These are phyloP conservation scores for Hypoxylon trugodes DNA, from an alignment of 495 filamentous ascomycete genomes.

Conservation along the genomic window DNA sequence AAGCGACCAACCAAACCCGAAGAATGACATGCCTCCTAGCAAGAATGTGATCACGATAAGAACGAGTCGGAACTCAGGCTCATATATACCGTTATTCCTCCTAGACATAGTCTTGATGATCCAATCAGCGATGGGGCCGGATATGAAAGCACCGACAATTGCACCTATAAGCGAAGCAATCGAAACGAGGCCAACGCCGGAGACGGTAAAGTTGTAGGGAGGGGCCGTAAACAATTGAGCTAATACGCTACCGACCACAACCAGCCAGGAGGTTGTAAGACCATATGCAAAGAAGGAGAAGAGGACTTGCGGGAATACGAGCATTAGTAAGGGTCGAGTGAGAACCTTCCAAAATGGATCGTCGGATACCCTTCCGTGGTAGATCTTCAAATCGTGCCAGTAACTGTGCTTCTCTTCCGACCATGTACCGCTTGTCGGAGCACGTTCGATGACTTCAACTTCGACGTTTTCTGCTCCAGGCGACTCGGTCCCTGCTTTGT, in stretches of 20 bases:
- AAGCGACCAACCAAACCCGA: slow-evolving; percentile 53
- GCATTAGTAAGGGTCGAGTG: slow-evolving; percentile 47
- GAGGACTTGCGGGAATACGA: slow-evolving; percentile 52
- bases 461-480: slow-evolving; percentile 9
- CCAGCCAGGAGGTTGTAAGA: slow-evolving; percentile 54
- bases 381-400: slow-evolving; percentile 47
- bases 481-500: slow-evolving; percentile 3
- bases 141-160: slow-evolving; percentile 49
- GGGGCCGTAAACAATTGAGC: slow-evolving; percentile 50
- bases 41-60: slow-evolving; percentile 50
- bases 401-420: slow-evolving; percentile 48
- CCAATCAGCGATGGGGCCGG: slow-evolving; percentile 49
- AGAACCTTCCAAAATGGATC: slow-evolving; percentile 50
- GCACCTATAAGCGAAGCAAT: slow-evolving; percentile 50
- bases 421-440: not conserved
- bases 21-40: slow-evolving; percentile 51
- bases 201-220: slow-evolving; percentile 51
- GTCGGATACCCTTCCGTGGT: slow-evolving; percentile 48
- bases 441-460: slow-evolving; percentile 17
- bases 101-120: slow-evolving; percentile 51
- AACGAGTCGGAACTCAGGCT: slow-evolving; percentile 57
- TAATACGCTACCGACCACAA: slow-evolving; percentile 51
- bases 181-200: slow-evolving; percentile 52
- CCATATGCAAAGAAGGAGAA: slow-evolving; percentile 55
- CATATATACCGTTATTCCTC: slow-evolving; percentile 54